phyloP scores from a whole-genome alignment of 2,329 filamentous ascomycete genomes.

The Penicillium verrucosum region DNA sequence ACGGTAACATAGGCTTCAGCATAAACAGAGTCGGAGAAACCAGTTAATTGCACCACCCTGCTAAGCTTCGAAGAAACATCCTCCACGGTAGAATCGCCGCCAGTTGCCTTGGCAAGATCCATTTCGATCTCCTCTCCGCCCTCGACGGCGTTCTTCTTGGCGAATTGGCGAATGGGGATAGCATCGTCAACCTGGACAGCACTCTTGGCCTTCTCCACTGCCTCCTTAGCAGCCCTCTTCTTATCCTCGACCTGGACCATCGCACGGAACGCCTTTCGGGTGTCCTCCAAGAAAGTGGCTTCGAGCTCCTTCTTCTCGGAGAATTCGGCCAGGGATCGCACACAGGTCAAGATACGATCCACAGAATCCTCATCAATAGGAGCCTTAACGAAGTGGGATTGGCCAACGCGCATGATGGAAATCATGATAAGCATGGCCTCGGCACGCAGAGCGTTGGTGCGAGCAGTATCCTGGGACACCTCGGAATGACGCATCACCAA shows the following conservation, averaged over 20 bases:
- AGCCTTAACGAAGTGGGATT: conserved; percentile 97
- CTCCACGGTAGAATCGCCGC: conserved; percentile 78
- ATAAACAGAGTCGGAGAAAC: conserved; percentile 97
- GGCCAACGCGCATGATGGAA: conserved; percentile 93
- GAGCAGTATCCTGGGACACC: conserved; percentile 77
- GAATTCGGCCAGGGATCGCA: conserved; percentile 88
- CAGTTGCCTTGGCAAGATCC: conserved; percentile 90
- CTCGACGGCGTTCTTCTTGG: conserved; percentile 82
- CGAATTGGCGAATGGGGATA: conserved; percentile 85
- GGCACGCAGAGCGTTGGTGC: conserved; percentile 89
- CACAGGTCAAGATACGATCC: conserved; percentile 98
- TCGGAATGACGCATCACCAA: conserved; percentile 96
- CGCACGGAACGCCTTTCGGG: conserved; percentile 87
- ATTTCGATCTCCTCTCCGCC: conserved; percentile 81
- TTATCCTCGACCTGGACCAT: conserved; percentile 98
- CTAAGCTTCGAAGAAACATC: conserved; percentile 91
- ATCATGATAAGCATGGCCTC: conserved; percentile 99
- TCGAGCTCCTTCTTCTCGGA: conserved; percentile 85
- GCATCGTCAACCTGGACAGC: conserved; percentile 96
- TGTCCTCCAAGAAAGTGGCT: conserved; percentile 89
- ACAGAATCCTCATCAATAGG: conserved; percentile 97
- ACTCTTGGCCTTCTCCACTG: conserved; percentile 85
- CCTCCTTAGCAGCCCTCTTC: conserved; percentile 94
- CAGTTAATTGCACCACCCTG: conserved; percentile 92
- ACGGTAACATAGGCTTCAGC: conserved; percentile 99